These are phyloP conservation scores for Melastoma malabathricum DNA, from an alignment of 345 rosid species.

Conservation along the genomic window DNA sequence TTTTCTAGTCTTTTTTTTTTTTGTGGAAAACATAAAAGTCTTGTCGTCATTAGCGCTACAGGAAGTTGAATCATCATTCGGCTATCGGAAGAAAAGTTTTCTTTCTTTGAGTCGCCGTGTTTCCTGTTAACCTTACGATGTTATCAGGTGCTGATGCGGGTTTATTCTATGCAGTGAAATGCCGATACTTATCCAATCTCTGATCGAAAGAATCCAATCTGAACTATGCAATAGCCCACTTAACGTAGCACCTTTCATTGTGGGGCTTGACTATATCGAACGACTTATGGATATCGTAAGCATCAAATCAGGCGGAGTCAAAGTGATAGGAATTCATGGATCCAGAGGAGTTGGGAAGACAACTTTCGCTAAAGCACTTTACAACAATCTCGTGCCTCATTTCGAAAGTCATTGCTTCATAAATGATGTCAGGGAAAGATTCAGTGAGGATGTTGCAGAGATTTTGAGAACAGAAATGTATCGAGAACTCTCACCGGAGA, in stretches of 20 bases:
- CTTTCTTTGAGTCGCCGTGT: too few relatives aligned
- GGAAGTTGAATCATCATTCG: too few relatives aligned
- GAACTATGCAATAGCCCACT: conserved; percentile 40
- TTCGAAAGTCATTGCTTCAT: conserved; percentile 18
- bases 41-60: too few relatives aligned
- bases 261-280: conserved; percentile 21
- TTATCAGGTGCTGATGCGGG: neutral
- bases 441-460: conserved; percentile 11
- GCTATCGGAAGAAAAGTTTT: too few relatives aligned
- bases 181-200: conserved; percentile 9
- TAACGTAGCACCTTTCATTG: conserved; percentile 21
- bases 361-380: conserved; percentile 27
- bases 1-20: too few relatives aligned
- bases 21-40: too few relatives aligned
- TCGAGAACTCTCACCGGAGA: conserved; percentile 6
- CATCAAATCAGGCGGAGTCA: conserved; percentile 10
- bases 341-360: conserved; percentile 37
- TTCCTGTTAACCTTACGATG: too few relatives aligned
- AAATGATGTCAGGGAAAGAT: conserved; percentile 21
- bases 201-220: conserved; percentile 26
- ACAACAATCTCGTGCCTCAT: conserved; percentile 15
- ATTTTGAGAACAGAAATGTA: conserved; percentile 26
- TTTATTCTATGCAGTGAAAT: neutral
- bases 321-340: conserved; percentile 23
- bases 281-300: conserved; percentile 6